These are phyloP conservation scores for Erythrobasidium yunnanense DNA, from an alignment of 768 basidiomycete species.

Conservation along the genomic window DNA sequence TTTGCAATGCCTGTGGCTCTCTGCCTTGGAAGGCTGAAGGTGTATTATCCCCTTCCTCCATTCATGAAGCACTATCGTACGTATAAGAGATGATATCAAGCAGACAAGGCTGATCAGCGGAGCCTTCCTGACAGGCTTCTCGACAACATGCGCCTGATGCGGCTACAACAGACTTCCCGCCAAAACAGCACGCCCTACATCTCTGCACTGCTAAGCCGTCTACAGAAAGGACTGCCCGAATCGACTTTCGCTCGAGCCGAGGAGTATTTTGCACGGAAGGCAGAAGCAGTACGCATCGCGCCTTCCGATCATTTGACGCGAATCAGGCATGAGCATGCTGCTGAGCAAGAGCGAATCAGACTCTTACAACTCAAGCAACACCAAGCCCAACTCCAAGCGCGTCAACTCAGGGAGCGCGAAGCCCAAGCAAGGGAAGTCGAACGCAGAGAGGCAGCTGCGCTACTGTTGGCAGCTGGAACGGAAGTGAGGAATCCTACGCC, in stretches of 20 bases:
- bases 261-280: constrained; percentile 2
- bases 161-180: not conserved
- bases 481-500: too few relatives aligned
- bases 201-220: not conserved
- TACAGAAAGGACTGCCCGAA: constrained; percentile 11
- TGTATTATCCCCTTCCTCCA: not conserved
- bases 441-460: too few relatives aligned
- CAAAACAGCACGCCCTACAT: not conserved
- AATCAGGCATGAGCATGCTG: too few relatives aligned
- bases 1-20: constrained; percentile 12
- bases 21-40: not conserved
- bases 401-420: too few relatives aligned
- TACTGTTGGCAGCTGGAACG: too few relatives aligned
- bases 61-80: constrained; percentile 21
- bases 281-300: not conserved
- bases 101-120: too few relatives aligned
- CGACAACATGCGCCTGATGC: constrained; percentile 20
- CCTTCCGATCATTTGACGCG: too few relatives aligned
- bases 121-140: constrained; percentile 8
- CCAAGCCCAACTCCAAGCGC: too few relatives aligned
- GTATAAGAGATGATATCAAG: not conserved
- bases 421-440: too few relatives aligned
- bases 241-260: not conserved
- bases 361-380: too few relatives aligned
- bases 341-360: too few relatives aligned